phyloP scores from a whole-genome alignment of 1,284 basidiomycete genomes.

The Somion occarium region DNA sequence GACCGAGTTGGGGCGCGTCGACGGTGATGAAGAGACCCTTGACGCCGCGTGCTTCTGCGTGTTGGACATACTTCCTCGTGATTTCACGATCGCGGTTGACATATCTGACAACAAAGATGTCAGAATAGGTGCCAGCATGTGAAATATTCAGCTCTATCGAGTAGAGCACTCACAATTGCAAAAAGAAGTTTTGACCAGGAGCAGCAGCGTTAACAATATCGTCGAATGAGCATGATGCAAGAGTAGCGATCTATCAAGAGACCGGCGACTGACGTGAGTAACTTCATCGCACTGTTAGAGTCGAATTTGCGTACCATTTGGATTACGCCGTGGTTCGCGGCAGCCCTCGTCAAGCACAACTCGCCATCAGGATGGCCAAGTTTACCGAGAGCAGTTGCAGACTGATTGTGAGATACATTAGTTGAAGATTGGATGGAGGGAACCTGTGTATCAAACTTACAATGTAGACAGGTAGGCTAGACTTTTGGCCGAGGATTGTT shows the following conservation, averaged over 20 bases:
- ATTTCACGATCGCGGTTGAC: slow-evolving; percentile 83
- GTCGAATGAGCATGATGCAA: slow-evolving; percentile 87
- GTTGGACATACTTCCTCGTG: slow-evolving; percentile 80
- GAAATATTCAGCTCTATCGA: background rate
- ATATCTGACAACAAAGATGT: slow-evolving; percentile 43
- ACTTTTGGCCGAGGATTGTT: slow-evolving; percentile 69
- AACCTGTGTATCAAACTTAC: slow-evolving; percentile 18
- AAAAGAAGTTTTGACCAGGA: slow-evolving; percentile 72
- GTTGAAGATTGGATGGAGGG: too few relatives aligned
- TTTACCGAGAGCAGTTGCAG: slow-evolving; percentile 82
- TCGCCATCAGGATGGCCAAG: slow-evolving; percentile 94
- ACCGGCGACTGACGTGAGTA: background rate
- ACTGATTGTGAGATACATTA: too few relatives aligned
- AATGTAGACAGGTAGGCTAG: slow-evolving; percentile 80
- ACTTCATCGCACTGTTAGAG: too few relatives aligned
- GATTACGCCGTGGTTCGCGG: slow-evolving; percentile 74
- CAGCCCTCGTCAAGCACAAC: slow-evolving; percentile 81
- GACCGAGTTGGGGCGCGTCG: slow-evolving; percentile 88
- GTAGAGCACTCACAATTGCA: slow-evolving; percentile 73
- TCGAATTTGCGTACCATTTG: slow-evolving; percentile 77
- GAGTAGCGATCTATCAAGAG: slow-evolving; percentile 54
- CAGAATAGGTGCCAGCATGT: too few relatives aligned
- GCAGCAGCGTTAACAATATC: slow-evolving; percentile 78
- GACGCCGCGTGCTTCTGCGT: slow-evolving; percentile 80
- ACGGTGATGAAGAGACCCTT: slow-evolving; percentile 92